These are phyloP conservation scores for Gossypium australe DNA, from an alignment of 345 rosid genomes.

Conservation along the genomic window DNA sequence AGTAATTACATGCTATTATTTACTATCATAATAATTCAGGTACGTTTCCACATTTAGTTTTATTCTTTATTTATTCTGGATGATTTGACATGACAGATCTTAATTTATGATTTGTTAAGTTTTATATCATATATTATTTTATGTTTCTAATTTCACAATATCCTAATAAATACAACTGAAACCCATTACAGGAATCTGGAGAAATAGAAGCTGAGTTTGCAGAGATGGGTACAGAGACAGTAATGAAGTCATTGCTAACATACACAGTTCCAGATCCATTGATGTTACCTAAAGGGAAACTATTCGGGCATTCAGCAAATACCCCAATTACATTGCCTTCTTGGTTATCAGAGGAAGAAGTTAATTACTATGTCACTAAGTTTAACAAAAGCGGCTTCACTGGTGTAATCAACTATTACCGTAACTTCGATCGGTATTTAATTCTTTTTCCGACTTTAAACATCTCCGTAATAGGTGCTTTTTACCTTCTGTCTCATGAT, in stretches of 20 bases:
- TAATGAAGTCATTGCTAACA: constrained; percentile 53
- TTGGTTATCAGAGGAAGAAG: constrained; percentile 60
- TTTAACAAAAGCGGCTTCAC: constrained; percentile 54
- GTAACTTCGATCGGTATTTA: constrained; percentile 16
- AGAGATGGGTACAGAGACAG: constrained; percentile 20
- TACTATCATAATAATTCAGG: too few relatives aligned
- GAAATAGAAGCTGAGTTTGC: constrained; percentile 7
- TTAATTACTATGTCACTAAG: constrained; percentile 51
- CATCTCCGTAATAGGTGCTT: neutral
- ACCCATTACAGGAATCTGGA: constrained; percentile 1
- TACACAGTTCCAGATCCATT: neutral
- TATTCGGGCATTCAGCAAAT: constrained; percentile 19
- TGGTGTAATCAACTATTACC: constrained; percentile 51
- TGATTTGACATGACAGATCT: too few relatives aligned
- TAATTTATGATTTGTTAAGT: too few relatives aligned
- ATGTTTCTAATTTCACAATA: too few relatives aligned
- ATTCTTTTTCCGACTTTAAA: neutral
- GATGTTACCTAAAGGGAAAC: neutral
- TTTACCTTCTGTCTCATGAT: neutral
- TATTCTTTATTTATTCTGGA: too few relatives aligned
- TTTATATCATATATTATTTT: too few relatives aligned
- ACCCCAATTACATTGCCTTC: constrained; percentile 41
- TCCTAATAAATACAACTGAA: too few relatives aligned
- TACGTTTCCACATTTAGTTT: too few relatives aligned
- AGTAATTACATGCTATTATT: too few relatives aligned